Conservation (phyloP, 176 grass and related monocot species). For the Phragmites australis region DNA sequence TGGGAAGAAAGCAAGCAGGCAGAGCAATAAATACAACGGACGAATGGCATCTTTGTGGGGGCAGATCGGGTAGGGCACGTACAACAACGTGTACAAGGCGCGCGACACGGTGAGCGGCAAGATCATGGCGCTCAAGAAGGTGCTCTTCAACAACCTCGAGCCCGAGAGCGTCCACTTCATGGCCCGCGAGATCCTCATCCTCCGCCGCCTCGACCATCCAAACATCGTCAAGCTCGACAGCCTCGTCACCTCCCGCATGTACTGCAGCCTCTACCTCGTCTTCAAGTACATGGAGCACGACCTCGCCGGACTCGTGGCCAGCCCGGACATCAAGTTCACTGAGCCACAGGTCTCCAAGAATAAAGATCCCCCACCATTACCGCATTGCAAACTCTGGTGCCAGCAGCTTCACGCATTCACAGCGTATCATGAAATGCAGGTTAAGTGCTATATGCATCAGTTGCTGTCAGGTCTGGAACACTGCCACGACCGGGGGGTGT, state of each 20-base stretch:
- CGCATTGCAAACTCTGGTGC: conserved; percentile 17
- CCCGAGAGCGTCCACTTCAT: conserved; percentile 88
- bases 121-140: conserved; percentile 89
- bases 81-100: conserved; percentile 90
- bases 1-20: no score
- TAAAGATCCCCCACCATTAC: conserved; percentile 28
- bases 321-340: conserved; percentile 76
- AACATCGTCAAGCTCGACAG: conserved; percentile 73
- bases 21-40: no score
- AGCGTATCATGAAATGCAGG: conserved; percentile 46
- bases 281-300: conserved; percentile 90
- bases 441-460: conserved; percentile 86
- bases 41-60: no score
- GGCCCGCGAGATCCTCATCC: conserved; percentile 83
- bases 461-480: conserved; percentile 73
- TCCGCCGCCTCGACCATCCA: conserved; percentile 74
- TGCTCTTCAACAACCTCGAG: conserved; percentile 79
- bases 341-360: conserved; percentile 68
- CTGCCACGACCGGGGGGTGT: conserved; percentile 66
- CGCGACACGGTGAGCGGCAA: conserved; percentile 61
- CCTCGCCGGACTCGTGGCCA: conserved; percentile 72
- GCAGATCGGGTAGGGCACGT: conserved; percentile 81
- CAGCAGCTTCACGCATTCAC: background rate
- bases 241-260: conserved; percentile 76
- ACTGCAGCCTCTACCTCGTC: conserved; percentile 81